These are phyloP conservation scores for Dactylellina sp. DNA, from an alignment of 2,329 filamentous ascomycete species.

Conservation along the genomic window DNA sequence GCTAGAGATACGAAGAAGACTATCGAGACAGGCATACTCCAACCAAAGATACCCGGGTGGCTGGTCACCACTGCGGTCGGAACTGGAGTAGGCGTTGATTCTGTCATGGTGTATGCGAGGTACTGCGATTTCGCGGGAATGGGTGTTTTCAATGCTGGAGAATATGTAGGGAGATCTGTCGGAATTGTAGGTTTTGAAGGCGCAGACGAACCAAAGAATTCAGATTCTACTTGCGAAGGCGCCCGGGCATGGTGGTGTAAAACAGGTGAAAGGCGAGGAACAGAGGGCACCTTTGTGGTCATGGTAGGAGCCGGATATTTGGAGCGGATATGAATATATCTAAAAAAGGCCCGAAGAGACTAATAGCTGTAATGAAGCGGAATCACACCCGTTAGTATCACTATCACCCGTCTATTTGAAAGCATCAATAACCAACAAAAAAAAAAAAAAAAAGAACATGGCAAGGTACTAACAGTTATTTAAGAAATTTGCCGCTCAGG, in stretches of 20 bases:
- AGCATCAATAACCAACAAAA: constrained; percentile 13
- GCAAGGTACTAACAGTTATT: constrained; percentile 27
- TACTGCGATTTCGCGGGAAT: constrained; percentile 43
- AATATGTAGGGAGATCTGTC: background rate
- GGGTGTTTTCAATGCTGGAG: constrained; percentile 33
- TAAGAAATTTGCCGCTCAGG: constrained; percentile 8
- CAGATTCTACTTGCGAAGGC: constrained; percentile 30
- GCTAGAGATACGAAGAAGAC: constrained; percentile 49
- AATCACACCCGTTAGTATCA: constrained; percentile 32
- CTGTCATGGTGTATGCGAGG: constrained; percentile 30
- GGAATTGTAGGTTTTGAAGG: constrained; percentile 25
- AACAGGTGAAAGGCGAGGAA: constrained; percentile 29
- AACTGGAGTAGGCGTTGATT: constrained; percentile 16
- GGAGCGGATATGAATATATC: constrained; percentile 14
- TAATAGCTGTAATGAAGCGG: constrained; percentile 29
- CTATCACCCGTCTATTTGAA: constrained; percentile 1
- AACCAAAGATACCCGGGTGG: constrained; percentile 35
- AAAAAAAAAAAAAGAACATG: background rate
- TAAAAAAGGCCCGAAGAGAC: constrained; percentile 2
- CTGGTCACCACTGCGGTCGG: background rate
- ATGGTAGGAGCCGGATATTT: constrained; percentile 14
- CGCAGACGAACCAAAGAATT: constrained; percentile 42
- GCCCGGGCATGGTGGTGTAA: constrained; percentile 16
- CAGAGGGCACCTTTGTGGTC: constrained; percentile 26
- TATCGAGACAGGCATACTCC: constrained; percentile 36